Percentiles rank a stretch among this genome's conserved stretches.
These are phyloP conservation scores for Aspergillus sp. DNA, from an alignment of 2,329 filamentous ascomycete genomes.

Conservation along the genomic window DNA sequence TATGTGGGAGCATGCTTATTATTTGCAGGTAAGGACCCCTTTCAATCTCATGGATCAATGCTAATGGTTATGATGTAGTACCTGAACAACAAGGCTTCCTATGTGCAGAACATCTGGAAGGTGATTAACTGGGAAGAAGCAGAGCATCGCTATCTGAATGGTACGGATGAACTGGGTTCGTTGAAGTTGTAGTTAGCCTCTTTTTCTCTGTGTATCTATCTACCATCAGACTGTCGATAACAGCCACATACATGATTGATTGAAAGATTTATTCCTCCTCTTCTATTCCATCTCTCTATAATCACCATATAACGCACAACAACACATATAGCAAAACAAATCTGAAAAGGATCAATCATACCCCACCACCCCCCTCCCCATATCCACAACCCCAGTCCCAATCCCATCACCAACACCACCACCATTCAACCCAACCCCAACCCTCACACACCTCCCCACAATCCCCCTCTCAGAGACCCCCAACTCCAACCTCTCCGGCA, in stretches of 20 bases:
- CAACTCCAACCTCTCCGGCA: conserved; percentile 35
- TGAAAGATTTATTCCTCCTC: no score
- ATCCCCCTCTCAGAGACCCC: conserved; percentile 39
- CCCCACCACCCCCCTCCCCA: conserved; percentile 38
- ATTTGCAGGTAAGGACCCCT: conserved; percentile 64
- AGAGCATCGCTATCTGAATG: conserved; percentile 61
- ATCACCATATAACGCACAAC: background rate
- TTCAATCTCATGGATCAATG: no score
- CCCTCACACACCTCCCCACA: conserved; percentile 36
- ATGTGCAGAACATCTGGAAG: conserved; percentile 88
- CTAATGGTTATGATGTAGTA: conserved; percentile 58
- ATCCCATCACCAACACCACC: background rate
- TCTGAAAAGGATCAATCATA: conserved; percentile 29
- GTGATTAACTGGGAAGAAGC: conserved; percentile 92
- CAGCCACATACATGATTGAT: no score
- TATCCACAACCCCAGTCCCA: conserved; percentile 19
- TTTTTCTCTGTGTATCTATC: background rate
- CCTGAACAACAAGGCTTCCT: conserved; percentile 90
- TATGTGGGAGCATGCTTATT: conserved; percentile 95
- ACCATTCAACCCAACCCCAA: conserved; percentile 24
- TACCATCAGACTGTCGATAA: background rate
- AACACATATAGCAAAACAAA: no score
- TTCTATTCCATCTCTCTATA: background rate
- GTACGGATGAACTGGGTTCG: conserved; percentile 24
- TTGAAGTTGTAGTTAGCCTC: conserved; percentile 28